Percentiles rank a stretch among this genome's conserved stretches.
These are phyloP conservation scores for Chionographis japonica DNA, from an alignment of 106 monocot species.

Conservation along the genomic window DNA sequence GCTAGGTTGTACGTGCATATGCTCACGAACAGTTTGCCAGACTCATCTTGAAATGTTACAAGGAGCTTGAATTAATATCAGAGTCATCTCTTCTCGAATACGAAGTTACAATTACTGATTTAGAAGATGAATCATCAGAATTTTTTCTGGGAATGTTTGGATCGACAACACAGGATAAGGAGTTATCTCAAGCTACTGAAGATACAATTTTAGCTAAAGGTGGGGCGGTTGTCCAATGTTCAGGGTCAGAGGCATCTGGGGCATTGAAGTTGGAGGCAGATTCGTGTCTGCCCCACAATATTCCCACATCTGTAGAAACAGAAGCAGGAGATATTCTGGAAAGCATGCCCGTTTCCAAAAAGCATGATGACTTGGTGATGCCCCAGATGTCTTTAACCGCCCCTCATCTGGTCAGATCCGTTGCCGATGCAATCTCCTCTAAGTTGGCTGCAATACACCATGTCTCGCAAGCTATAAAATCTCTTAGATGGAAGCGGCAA, in stretches of 20 bases:
- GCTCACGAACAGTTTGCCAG: constrained; percentile 99
- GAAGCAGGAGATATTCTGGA: constrained; percentile 19
- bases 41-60: constrained; percentile 82
- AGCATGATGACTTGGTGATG: constrained; percentile 35
- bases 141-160: constrained; percentile 55
- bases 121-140: constrained; percentile 75
- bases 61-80: constrained; percentile 79
- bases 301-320: neutral
- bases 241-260: constrained; percentile 12
- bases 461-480: constrained; percentile 98
- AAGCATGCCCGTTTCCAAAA: constrained; percentile 1
- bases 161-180: constrained; percentile 23
- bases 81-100: constrained; percentile 72
- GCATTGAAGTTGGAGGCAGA: constrained; percentile 16
- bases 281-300: neutral
- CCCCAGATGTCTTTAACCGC: constrained; percentile 23
- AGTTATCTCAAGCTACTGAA: constrained; percentile 12
- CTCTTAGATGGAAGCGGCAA: constrained; percentile 94
- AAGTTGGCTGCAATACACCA: constrained; percentile 97
- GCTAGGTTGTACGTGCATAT: constrained; percentile 85
- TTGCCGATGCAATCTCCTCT: constrained; percentile 84
- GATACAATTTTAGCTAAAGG: constrained; percentile 16
- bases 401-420: constrained; percentile 33
- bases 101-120: constrained; percentile 69
- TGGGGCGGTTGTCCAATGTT: constrained; percentile 7